Conservation (phyloP, 179 eudicot genomes). For the Gypsophila paniculata region DNA sequence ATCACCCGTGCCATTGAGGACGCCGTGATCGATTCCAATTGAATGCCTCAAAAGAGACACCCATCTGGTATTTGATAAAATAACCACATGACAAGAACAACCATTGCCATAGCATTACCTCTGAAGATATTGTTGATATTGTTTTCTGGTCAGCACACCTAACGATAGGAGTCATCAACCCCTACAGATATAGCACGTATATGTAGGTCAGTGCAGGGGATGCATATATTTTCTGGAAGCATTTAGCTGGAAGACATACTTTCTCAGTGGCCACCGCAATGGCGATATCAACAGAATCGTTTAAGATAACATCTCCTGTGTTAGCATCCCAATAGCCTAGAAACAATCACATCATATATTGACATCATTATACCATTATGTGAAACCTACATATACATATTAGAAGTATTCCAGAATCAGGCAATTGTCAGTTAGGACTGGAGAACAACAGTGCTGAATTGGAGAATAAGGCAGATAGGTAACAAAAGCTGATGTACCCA, state of each 20-base stretch:
- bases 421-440: neutral
- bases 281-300: constrained; percentile 82
- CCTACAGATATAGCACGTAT: constrained; percentile 41
- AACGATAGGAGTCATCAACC: constrained; percentile 93
- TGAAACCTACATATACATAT: neutral
- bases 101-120: constrained; percentile 43
- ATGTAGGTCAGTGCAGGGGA: constrained; percentile 20
- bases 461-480: neutral
- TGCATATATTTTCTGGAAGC: constrained; percentile 1
- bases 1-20: neutral
- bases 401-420: neutral
- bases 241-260: constrained; percentile 33
- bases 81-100: neutral
- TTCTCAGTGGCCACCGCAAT: constrained; percentile 99
- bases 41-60: neutral
- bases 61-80: neutral
- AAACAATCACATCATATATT: constrained; percentile 10
- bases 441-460: neutral
- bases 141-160: constrained; percentile 96
- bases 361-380: neutral
- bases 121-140: constrained; percentile 74
- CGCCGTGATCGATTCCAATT: neutral
- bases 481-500: neutral
- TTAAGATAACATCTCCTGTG: constrained; percentile 52
- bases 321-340: constrained; percentile 81